Conservation (phyloP, 73 alveolate genomes). For the Tetrahymena borealis region DNA sequence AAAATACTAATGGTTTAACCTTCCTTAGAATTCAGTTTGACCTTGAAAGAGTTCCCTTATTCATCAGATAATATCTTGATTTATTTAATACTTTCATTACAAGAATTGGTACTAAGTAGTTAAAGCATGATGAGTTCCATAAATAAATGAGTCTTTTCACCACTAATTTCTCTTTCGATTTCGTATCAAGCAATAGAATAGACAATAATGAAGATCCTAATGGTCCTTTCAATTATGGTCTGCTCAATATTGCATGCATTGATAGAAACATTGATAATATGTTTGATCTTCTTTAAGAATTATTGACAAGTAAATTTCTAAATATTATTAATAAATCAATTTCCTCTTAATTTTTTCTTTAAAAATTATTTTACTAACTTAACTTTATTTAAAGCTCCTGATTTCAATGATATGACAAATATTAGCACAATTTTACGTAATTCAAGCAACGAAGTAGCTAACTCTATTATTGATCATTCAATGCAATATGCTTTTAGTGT, state of each 20-base stretch:
- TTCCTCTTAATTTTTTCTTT: not conserved
- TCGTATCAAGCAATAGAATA: slow-evolving; percentile 11
- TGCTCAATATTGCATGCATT: slow-evolving; percentile 56
- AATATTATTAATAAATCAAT: not conserved
- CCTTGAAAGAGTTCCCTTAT: slow-evolving; percentile 52
- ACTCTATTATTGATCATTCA: slow-evolving; percentile 7
- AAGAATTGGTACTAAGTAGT: slow-evolving; percentile 70
- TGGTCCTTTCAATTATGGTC: slow-evolving; percentile 18
- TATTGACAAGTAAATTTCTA: slow-evolving; percentile 1
- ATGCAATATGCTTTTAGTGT: slow-evolving; percentile 12
- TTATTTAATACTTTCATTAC: slow-evolving; percentile 43
- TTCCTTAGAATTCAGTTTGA: slow-evolving; percentile 59
- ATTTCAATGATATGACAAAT: slow-evolving; percentile 16
- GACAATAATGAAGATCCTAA: slow-evolving; percentile 21
- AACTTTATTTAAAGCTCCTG: not conserved
- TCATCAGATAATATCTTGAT: slow-evolving; percentile 60
- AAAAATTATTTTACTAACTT: not conserved
- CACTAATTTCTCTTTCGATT: slow-evolving; percentile 13
- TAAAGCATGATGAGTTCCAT: slow-evolving; percentile 60
- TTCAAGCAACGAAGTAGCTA: not conserved
- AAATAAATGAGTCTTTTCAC: slow-evolving; percentile 7
- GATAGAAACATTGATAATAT: slow-evolving; percentile 66
- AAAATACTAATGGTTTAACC: slow-evolving; percentile 78
- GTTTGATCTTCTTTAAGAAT: slow-evolving; percentile 55
- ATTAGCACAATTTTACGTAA: slow-evolving; percentile 22